A percentile compares a stretch with the other conserved stretches of the same genome.
phyloP scores from a whole-genome alignment of 2,329 filamentous ascomycete genomes.

The Botryotinia globosa region DNA sequence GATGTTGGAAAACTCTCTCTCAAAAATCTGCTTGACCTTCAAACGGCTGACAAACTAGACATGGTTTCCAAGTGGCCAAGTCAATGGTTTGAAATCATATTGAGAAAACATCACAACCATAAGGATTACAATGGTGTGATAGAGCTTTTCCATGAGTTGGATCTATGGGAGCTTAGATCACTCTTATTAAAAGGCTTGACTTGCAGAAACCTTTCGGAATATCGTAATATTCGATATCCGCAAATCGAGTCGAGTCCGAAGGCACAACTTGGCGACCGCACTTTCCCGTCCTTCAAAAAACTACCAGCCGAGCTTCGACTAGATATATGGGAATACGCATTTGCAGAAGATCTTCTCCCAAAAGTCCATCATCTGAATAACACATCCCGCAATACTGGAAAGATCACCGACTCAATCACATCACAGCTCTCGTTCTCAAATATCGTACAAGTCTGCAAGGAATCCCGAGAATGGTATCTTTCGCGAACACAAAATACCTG shows the following conservation, averaged over 20 bases:
- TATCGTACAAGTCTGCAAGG: conserved; percentile 9
- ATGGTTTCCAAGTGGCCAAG: conserved; percentile 14
- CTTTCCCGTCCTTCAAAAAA: neutral
- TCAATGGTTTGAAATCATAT: neutral
- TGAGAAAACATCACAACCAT: neutral
- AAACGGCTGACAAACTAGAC: neutral
- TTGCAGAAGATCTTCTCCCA: conserved; percentile 4
- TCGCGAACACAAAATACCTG: conserved; percentile 7
- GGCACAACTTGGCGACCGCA: neutral
- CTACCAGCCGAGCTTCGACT: conserved; percentile 7
- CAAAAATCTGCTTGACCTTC: neutral
- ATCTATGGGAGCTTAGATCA: neutral
- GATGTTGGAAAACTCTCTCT: neutral
- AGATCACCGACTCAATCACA: conserved; percentile 2
- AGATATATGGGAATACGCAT: conserved; percentile 13
- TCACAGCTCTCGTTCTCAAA: conserved; percentile 9
- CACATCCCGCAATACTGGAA: neutral
- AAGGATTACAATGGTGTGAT: conserved; percentile 8
- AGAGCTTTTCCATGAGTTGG: neutral
- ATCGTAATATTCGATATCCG: conserved; percentile 1
- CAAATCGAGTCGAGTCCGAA: neutral
- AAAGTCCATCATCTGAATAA: conserved; percentile 8
- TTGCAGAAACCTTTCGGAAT: conserved; percentile 9
- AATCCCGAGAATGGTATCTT: conserved; percentile 13
- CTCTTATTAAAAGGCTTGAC: neutral